Conservation (phyloP, 352 stramenopile genomes). For the Pythium brassicae region DNA sequence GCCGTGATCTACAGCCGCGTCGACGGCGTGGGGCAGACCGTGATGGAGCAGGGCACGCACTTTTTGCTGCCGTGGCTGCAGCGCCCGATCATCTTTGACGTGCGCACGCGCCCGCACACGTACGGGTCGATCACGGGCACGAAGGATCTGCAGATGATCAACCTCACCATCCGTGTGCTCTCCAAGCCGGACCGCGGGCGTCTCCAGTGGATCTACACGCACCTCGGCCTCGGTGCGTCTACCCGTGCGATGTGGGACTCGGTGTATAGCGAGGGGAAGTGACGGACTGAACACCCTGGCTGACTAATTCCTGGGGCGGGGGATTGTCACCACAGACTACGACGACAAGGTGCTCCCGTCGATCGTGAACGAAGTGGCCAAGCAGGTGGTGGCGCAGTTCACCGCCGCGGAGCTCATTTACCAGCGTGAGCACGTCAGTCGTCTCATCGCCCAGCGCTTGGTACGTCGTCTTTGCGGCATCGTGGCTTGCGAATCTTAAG, state of each 20-base stretch:
- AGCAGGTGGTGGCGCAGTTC: constrained; percentile 99
- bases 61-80: constrained; percentile 98
- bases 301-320: not conserved
- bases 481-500: no score
- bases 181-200: constrained; percentile 92
- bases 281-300: not conserved
- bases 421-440: constrained; percentile 97
- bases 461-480: no score
- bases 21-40: constrained; percentile 71
- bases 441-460: constrained; percentile 93
- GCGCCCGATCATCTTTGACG: constrained; percentile 94
- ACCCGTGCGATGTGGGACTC: not conserved
- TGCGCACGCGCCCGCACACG: constrained; percentile 91
- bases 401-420: constrained; percentile 99
- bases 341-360: constrained; percentile 97
- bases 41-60: constrained; percentile 94
- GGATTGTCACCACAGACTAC: constrained; percentile 85
- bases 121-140: constrained; percentile 89
- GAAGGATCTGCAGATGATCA: constrained; percentile 99
- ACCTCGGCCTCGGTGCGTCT: constrained; percentile 86
- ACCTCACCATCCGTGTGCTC: constrained; percentile 98
- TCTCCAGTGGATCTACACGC: constrained; percentile 96
- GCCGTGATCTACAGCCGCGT: constrained; percentile 89
- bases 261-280: not conserved
- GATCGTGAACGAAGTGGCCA: constrained; percentile 99